A percentile compares a stretch with the other conserved stretches of the same genome.
These are phyloP conservation scores for Colletotrichum orchidophilum DNA, from an alignment of 2,329 filamentous ascomycete genomes.

Conservation along the genomic window DNA sequence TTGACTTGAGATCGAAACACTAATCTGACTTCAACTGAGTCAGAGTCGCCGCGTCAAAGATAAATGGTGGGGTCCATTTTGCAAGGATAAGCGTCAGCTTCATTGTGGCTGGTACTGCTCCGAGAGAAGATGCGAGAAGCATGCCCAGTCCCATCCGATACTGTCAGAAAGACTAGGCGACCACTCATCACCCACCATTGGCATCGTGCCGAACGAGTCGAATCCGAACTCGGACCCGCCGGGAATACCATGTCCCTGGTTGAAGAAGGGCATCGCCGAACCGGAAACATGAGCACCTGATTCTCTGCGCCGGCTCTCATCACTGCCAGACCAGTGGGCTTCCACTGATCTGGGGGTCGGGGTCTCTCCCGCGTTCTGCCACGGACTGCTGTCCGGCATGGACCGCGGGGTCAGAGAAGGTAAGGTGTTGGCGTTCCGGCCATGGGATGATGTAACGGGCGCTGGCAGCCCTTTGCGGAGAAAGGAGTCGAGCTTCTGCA, in stretches of 20 bases:
- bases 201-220: not conserved
- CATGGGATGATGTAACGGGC: not conserved
- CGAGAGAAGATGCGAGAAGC: conserved; percentile 14
- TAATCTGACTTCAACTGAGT: too few species aligned
- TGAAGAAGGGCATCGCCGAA: not conserved
- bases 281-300: not conserved
- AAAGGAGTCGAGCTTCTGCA: conserved; percentile 18
- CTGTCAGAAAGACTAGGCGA: conserved; percentile 18
- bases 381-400: not conserved
- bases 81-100: not conserved
- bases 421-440: not conserved
- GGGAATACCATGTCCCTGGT: not conserved
- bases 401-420: not conserved
- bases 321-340: not conserved
- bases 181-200: conserved; percentile 13
- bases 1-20: too few species aligned
- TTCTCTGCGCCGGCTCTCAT: not conserved
- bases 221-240: not conserved
- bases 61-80: too few species aligned
- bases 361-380: not conserved
- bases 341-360: not conserved
- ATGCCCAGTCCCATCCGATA: conserved; percentile 25
- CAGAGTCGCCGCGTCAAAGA: not conserved
- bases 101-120: not conserved
- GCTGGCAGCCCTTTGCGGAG: not conserved